Conservation (phyloP, 345 rosid species). For the Carallia brachiata region DNA sequence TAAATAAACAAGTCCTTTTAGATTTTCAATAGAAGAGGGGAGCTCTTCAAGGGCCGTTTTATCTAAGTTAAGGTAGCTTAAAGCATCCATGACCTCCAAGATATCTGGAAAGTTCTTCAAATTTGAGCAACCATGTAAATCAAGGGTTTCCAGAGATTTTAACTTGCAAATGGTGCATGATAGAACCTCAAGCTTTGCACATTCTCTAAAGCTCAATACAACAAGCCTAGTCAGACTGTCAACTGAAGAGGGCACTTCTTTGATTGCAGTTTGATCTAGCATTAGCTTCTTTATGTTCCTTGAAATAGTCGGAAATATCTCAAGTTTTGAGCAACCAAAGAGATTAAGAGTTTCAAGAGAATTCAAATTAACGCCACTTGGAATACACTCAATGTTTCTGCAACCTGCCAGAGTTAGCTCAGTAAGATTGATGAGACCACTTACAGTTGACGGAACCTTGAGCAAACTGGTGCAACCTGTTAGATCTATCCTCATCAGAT, state of each 20-base stretch:
- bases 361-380: neutral
- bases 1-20: neutral
- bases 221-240: neutral
- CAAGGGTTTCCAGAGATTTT: conserved; percentile 2
- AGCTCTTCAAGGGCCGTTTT: neutral
- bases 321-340: conserved; percentile 1
- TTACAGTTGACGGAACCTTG: neutral
- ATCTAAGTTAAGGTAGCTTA: neutral
- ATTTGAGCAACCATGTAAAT: conserved; percentile 9
- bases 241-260: neutral
- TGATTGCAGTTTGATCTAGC: neutral
- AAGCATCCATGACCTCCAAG: neutral
- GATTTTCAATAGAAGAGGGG: neutral
- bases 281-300: neutral
- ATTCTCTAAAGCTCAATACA: conserved; percentile 23
- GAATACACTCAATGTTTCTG: neutral
- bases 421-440: neutral
- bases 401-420: conserved; percentile 5
- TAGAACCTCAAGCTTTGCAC: conserved; percentile 1
- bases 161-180: conserved; percentile 2
- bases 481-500: neutral
- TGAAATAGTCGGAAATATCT: neutral
- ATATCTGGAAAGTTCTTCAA: conserved; percentile 6
- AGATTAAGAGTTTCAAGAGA: neutral
- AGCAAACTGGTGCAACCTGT: neutral